Conservation (phyloP, 2,329 filamentous ascomycete species). For the Trichoderma citrinoviride region DNA sequence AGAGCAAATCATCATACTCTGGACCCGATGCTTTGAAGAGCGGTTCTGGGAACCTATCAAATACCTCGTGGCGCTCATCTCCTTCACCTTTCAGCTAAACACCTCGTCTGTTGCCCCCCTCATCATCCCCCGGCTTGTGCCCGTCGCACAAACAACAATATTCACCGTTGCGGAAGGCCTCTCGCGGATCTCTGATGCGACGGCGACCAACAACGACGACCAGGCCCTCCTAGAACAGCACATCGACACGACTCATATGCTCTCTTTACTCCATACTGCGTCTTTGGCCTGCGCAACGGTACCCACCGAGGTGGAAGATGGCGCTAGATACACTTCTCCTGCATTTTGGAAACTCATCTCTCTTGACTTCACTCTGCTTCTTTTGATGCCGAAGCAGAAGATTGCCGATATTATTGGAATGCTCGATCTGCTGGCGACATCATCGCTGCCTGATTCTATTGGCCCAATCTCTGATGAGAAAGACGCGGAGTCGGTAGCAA, state of each 20-base stretch:
- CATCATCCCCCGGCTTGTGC: constrained; percentile 56
- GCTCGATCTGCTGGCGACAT: constrained; percentile 65
- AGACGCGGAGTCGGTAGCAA: constrained; percentile 44
- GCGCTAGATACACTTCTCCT: constrained; percentile 32
- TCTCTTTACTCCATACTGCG: constrained; percentile 64
- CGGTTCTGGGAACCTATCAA: constrained; percentile 61
- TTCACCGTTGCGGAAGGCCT: constrained; percentile 58
- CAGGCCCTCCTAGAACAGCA: constrained; percentile 45
- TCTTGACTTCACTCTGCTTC: constrained; percentile 63
- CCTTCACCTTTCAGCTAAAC: constrained; percentile 62
- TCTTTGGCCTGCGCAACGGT: constrained; percentile 58
- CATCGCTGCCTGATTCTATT: constrained; percentile 60
- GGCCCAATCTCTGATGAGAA: constrained; percentile 58
- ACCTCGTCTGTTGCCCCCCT: constrained; percentile 57
- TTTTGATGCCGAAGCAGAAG: constrained; percentile 66
- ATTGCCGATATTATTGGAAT: constrained; percentile 61
- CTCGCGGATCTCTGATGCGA: constrained; percentile 49
- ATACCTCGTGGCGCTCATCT: constrained; percentile 62
- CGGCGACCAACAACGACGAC: constrained; percentile 44
- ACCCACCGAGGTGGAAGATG: constrained; percentile 32
- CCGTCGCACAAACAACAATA: constrained; percentile 57
- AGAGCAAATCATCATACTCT: constrained; percentile 62
- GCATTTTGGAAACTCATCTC: constrained; percentile 68
- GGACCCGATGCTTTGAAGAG: constrained; percentile 66
- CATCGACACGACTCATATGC: constrained; percentile 60